phyloP scores from a whole-genome alignment of 1,139 yeast genomes.

The Geotrichum restrictum region DNA sequence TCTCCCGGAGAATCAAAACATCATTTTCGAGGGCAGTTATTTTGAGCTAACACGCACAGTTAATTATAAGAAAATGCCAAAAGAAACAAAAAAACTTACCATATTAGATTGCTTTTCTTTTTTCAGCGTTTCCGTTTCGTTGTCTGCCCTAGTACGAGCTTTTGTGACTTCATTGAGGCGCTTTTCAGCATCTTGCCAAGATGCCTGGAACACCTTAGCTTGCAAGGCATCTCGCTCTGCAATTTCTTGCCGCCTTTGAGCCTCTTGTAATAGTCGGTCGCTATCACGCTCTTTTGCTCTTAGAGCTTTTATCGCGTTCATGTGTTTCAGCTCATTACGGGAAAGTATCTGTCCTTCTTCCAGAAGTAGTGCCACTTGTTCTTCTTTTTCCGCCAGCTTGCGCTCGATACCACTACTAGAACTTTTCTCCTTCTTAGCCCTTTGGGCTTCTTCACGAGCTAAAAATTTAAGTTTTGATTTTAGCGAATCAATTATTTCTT shows the following conservation, averaged over 20 bases:
- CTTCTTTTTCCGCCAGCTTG: conserved; percentile 48
- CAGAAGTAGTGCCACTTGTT: conserved; percentile 53
- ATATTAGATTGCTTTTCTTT: conserved; percentile 22
- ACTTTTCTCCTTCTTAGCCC: conserved; percentile 26
- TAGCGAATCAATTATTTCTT: conserved; percentile 28
- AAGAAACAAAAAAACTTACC: conserved; percentile 6
- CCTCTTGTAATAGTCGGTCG: conserved; percentile 28
- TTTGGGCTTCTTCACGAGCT: conserved; percentile 30
- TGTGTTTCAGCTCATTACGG: conserved; percentile 65
- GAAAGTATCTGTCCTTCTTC: conserved; percentile 80
- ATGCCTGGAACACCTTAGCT: conserved; percentile 25
- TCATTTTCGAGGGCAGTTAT: conserved; percentile 26
- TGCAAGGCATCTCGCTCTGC: conserved; percentile 27
- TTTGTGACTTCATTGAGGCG: conserved; percentile 24
- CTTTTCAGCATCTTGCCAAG: conserved; percentile 24
- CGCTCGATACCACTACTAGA: conserved; percentile 28
- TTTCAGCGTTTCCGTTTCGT: conserved; percentile 27
- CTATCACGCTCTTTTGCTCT: conserved; percentile 46
- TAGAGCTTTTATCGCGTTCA: conserved; percentile 62
- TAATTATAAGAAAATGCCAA: neutral
- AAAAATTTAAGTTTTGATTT: conserved; percentile 32
- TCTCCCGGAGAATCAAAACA: conserved; percentile 26
- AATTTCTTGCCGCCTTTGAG: conserved; percentile 26
- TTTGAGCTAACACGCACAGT: conserved; percentile 13
- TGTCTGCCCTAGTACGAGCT: conserved; percentile 25